Conservation (phyloP, 805 yeast species). For the Candida montana region DNA sequence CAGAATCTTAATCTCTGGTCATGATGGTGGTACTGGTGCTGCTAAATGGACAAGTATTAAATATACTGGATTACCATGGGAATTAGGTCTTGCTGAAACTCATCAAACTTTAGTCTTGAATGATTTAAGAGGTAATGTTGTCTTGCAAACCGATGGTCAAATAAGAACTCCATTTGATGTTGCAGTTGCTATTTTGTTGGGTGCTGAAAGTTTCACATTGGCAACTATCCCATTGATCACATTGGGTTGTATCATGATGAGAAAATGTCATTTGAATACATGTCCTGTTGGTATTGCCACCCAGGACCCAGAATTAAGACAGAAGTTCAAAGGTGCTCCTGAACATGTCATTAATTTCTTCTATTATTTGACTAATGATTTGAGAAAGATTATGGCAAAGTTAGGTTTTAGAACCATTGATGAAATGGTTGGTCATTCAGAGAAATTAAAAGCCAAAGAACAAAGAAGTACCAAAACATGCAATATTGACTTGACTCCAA, state of each 20-base stretch:
- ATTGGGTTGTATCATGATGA: slow-evolving; percentile 95
- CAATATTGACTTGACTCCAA: slow-evolving; percentile 85
- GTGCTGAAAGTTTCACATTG: slow-evolving; percentile 98
- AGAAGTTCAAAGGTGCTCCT: slow-evolving; percentile 93
- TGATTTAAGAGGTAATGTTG: slow-evolving; percentile 92
- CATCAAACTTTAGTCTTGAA: slow-evolving; percentile 95
- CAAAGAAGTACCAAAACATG: slow-evolving; percentile 88
- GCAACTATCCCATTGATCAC: slow-evolving; percentile 97
- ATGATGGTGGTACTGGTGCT: slow-evolving; percentile 99
- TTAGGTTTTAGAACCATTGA: slow-evolving; percentile 93
- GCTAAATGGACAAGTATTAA: slow-evolving; percentile 96
- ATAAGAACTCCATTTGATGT: slow-evolving; percentile 94
- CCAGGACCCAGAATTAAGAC: slow-evolving; percentile 90
- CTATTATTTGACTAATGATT: slow-evolving; percentile 89
- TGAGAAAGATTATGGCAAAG: slow-evolving; percentile 88
- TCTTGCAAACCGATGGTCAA: slow-evolving; percentile 98
- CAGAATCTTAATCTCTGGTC: slow-evolving; percentile 92
- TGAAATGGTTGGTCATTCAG: slow-evolving; percentile 98
- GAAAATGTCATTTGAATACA: slow-evolving; percentile 88
- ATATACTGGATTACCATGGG: slow-evolving; percentile 98
- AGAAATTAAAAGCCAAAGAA: slow-evolving; percentile 78
- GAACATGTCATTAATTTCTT: slow-evolving; percentile 98
- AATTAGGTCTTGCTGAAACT: slow-evolving; percentile 94
- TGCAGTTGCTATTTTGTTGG: slow-evolving; percentile 91
- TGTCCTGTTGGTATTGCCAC: slow-evolving; percentile 99